These are phyloP conservation scores for Forsythia suspensa DNA, from an alignment of 257 asterid genomes.

Conservation along the genomic window DNA sequence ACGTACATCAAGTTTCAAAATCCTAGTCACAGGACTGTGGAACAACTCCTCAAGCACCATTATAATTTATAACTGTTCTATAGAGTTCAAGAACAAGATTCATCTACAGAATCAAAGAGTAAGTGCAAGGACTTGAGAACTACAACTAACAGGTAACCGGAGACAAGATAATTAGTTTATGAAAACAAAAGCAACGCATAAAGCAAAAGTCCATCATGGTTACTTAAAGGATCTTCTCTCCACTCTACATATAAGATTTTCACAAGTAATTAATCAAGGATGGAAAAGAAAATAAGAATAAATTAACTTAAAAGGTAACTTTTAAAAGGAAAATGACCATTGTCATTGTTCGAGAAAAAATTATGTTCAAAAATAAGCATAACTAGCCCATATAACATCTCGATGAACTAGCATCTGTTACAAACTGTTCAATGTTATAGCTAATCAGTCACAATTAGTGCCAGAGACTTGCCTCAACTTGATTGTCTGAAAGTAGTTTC, in stretches of 20 bases:
- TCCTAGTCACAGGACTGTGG: not conserved
- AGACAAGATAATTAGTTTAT: not conserved
- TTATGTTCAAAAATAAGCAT: not conserved
- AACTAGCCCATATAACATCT: not conserved
- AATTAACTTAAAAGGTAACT: not conserved
- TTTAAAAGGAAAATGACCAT: not conserved
- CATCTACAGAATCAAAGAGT: not conserved
- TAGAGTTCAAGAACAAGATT: not conserved
- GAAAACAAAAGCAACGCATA: not conserved
- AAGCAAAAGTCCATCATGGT: not conserved
- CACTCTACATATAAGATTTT: not conserved
- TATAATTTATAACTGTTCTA: not conserved
- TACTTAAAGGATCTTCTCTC: not conserved
- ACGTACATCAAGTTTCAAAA: not conserved
- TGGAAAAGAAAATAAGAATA: not conserved
- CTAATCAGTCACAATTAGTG: not conserved
- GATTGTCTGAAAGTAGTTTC: constrained; percentile 81
- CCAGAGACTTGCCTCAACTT: constrained; percentile 77
- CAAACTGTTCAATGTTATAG: not conserved
- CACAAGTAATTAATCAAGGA: not conserved
- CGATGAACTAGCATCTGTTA: not conserved
- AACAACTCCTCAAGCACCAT: not conserved
- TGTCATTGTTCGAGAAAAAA: no score
- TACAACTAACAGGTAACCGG: not conserved
- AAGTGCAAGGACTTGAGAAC: not conserved